Evolutionary conservation across 129 eudicot species (phyloP).

Genomic region (Chrysanthemum lavandulifolium): DNA sequence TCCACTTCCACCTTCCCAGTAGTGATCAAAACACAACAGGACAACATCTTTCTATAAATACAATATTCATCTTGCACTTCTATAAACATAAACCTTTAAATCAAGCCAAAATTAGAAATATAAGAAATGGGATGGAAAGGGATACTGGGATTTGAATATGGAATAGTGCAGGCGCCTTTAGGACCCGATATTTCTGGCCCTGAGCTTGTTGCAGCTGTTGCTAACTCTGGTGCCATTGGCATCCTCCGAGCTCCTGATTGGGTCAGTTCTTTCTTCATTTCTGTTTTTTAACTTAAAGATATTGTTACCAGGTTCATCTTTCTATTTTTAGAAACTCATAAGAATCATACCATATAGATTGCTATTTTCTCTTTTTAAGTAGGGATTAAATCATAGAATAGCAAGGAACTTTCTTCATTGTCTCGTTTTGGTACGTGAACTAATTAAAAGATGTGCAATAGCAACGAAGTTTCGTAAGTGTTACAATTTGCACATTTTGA

Average conservation of each 20-base stretch:
- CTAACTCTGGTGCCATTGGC: conserved; percentile 85
- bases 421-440: no score
- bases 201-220: conserved; percentile 93
- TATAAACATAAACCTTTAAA: background rate
- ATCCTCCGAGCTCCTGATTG: conserved; percentile 93
- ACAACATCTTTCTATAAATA: background rate
- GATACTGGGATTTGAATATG: conserved; percentile 82
- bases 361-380: no score
- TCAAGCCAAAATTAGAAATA: background rate
- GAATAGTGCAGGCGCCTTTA: conserved; percentile 82
- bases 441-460: no score
- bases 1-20: no score
- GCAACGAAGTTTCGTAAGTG: no score
- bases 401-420: no score
- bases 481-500: no score
- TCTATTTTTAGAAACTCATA: no score
- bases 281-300: background rate
- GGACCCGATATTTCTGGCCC: conserved; percentile 97
- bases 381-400: no score
- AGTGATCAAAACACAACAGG: no score
- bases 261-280: conserved; percentile 30
- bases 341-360: no score
- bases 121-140: conserved; percentile 65
- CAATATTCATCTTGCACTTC: background rate
- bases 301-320: no score